These are phyloP conservation scores for Fusarium torulosum DNA, from an alignment of 2,329 filamentous ascomycete genomes.

Conservation along the genomic window DNA sequence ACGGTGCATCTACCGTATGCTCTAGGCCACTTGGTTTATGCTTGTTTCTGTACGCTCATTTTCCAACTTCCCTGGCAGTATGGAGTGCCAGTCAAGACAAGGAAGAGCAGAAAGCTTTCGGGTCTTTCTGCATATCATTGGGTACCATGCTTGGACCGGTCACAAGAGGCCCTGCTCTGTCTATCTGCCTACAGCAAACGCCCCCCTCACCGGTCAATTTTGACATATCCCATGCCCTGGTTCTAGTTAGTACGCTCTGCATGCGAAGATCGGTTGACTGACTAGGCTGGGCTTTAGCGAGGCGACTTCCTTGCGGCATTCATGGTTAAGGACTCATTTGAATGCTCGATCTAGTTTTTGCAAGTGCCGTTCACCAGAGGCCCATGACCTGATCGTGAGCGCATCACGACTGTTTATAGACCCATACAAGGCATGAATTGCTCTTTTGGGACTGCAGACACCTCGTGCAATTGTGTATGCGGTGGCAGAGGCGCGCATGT, in stretches of 20 bases:
- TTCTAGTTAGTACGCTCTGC: slow-evolving; percentile 8
- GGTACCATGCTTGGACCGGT: slow-evolving; percentile 22
- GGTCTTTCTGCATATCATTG: slow-evolving; percentile 20
- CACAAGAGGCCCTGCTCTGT: slow-evolving; percentile 32
- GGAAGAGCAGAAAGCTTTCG: slow-evolving; percentile 1
- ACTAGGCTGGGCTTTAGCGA: slow-evolving; percentile 2
- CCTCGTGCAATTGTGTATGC: slow-evolving; percentile 24
- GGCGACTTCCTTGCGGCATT: slow-evolving; percentile 26
- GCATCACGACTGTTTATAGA: slow-evolving; percentile 11
- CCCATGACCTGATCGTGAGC: slow-evolving; percentile 26
- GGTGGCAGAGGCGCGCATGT: slow-evolving; percentile 26
- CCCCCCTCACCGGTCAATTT: slow-evolving; percentile 40
- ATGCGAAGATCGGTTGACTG: slow-evolving; percentile 35
- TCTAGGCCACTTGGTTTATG: slow-evolving; percentile 32
- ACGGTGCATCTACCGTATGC: slow-evolving; percentile 13
- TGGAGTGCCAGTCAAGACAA: background rate
- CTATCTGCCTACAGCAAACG: slow-evolving; percentile 17
- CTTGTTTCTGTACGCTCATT: slow-evolving; percentile 29
- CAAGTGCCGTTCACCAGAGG: slow-evolving; percentile 25
- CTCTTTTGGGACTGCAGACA: slow-evolving; percentile 9
- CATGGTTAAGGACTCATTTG: slow-evolving; percentile 14
- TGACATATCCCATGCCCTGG: slow-evolving; percentile 43
- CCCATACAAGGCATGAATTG: background rate
- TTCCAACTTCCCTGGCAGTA: slow-evolving; percentile 1
- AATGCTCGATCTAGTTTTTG: slow-evolving; percentile 13